Conservation (phyloP, 352 stramenopile genomes). For the Phytopythium kandeliae region DNA sequence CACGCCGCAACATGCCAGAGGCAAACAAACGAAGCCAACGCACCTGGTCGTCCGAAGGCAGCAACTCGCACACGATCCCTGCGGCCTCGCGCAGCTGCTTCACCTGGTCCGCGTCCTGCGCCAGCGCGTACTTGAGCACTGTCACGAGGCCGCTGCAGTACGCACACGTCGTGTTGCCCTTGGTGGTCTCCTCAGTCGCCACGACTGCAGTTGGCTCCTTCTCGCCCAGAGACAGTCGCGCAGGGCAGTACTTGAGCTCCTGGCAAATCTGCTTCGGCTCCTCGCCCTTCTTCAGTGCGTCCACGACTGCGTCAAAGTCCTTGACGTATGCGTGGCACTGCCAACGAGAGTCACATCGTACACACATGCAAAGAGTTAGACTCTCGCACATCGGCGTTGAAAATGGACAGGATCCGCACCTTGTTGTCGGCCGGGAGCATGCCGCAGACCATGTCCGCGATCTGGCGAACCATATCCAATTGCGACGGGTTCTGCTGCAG, state of each 20-base stretch:
- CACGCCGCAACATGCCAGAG: not conserved
- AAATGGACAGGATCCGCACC: conserved; percentile 26
- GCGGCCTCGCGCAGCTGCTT: conserved; percentile 54
- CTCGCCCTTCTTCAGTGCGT: conserved; percentile 61
- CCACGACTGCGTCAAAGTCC: conserved; percentile 53
- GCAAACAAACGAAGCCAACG: conserved; percentile 3
- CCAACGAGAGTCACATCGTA: too few species aligned
- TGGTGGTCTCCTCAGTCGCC: conserved; percentile 8
- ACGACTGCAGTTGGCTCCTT: conserved; percentile 3
- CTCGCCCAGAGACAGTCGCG: conserved; percentile 3
- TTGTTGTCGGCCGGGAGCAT: conserved; percentile 52
- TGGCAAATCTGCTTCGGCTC: conserved; percentile 51
- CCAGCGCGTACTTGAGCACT: conserved; percentile 50
- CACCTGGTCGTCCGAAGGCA: conserved; percentile 57
- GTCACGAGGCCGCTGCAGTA: conserved; percentile 66
- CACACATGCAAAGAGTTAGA: too few species aligned
- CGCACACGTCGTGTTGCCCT: conserved; percentile 36
- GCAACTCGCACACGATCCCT: conserved; percentile 58
- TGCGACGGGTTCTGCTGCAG: conserved; percentile 47
- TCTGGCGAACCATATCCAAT: conserved; percentile 52
- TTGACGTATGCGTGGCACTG: conserved; percentile 61
- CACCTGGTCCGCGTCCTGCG: conserved; percentile 51
- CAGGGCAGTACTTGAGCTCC: conserved; percentile 57
- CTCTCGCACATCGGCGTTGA: too few species aligned
- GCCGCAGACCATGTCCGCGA: conserved; percentile 55